phyloP scores from a whole-genome alignment of 75 land plant genomes.

The Cryptomeria japonica region DNA sequence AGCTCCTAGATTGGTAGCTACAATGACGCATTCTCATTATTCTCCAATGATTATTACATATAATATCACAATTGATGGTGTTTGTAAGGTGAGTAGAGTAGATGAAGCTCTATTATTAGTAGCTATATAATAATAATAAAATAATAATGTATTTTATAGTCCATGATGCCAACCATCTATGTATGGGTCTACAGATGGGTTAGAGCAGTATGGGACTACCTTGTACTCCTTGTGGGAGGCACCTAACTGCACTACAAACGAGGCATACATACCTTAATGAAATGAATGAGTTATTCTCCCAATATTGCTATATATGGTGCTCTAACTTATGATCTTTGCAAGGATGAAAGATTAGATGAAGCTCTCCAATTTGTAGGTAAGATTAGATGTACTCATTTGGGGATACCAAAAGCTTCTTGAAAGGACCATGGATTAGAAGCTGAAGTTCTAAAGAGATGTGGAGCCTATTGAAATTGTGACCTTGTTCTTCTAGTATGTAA shows the following conservation, averaged over 20 bases:
- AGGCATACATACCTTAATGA: too few species aligned
- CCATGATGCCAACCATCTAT: too few species aligned
- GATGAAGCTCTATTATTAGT: not conserved
- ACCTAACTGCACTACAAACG: too few species aligned
- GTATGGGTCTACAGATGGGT: too few species aligned
- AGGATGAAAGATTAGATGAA: constrained; percentile 41
- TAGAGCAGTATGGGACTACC: too few species aligned
- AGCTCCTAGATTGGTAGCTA: not conserved
- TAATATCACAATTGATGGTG: constrained; percentile 7
- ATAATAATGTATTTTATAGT: too few species aligned
- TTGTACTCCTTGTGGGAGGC: too few species aligned
- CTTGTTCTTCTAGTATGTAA: too few species aligned
- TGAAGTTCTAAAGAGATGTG: too few species aligned
- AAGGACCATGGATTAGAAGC: too few species aligned
- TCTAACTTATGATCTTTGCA: constrained; percentile 53
- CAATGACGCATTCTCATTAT: constrained; percentile 5
- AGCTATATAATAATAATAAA: not conserved
- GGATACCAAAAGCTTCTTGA: too few species aligned
- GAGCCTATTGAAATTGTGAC: too few species aligned
- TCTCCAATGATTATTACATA: constrained; percentile 11
- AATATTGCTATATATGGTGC: constrained; percentile 38
- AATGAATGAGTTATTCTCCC: not conserved
- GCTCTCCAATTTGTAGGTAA: constrained; percentile 44
- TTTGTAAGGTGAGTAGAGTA: constrained; percentile 7
- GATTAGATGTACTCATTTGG: constrained; percentile 24